Base-by-base conservation (phyloP, 805 yeast species). In the Saccharomyces jurei region DNA sequence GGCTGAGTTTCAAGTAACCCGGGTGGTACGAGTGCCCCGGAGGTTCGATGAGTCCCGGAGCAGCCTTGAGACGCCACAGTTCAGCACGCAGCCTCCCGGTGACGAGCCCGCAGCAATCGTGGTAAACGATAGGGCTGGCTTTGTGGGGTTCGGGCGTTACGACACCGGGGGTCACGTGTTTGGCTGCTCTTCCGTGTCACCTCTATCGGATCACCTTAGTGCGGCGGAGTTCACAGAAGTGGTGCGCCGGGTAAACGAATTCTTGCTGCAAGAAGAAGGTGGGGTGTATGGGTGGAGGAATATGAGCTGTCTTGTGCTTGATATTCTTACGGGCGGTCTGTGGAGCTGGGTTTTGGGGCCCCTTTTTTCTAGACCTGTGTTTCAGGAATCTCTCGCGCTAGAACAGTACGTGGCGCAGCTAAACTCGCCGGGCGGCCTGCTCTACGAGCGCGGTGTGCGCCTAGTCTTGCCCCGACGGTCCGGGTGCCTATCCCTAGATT, bases 11-110 rank as follows among this genome's bases (percentile, higher is more conserved):
- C 48, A 54, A 21, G 54, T 61, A 6, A 81, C 87, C 0, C 70
- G 92, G 55, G 74, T 86, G n/a, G 83, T 86, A 3, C 65, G 91
- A 52, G 74, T 86, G 2, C 89, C 92, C 3, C 66, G 90, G 56
- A 55, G 73, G 1, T 81, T 76, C 54, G 70, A 71, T 17, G 65
- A 62, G 9, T 71, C 75, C 2, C 44, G 44, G 13, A 21, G 11
- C 44, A 36, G 44, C 25, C 48, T 66, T 1, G 56, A 58, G 31
- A 71, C 74, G 21, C 89, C 90, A 1, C 79, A 75, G 58, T 86
- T 85, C 63, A 81, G 86, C 8, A 65, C 66, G 0, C 64, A 56
- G 8, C 58, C 76, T 0, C 90, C 90, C 0, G 91, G 91, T 0
- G 57, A 49, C 1, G 90, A 86, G 60, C 81, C 83, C 2, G 89